Evolutionary conservation across 129 eudicot species (phyloP), one percentile per base, ranked within the genome.

Genomic region (Ambrosia artemisiifolia): DNA sequence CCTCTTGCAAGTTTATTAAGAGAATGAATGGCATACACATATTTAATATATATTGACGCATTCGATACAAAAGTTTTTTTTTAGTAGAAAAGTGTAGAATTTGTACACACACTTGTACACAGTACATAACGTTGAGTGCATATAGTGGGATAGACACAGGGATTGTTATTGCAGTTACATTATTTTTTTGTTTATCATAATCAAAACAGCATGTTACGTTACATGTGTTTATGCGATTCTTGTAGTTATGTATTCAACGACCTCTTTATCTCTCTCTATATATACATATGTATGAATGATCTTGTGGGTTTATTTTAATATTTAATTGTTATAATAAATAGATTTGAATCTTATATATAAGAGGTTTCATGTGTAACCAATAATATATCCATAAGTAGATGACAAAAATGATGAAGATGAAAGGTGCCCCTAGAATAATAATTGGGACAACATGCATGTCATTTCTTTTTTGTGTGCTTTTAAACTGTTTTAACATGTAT

Each of bases 381-480:
- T 47, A 28, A 13, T 38, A 55, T 18, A 55, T 51, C 34, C 36
- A 0, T 49, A 0, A 70, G 9, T 40, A 44, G 12, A 72, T 24
- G 46, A 57, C 67, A 71, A 28, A 56, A 42, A 7, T 34, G 38
- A 49, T 35, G 48, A 65, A 54, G 4, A 43, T 53, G 48, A 67
- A 75, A 53, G 59, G 42, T 36, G 42, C 42, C 42, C 42, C 42
- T 36, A 36, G 40, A 42, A 33, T 35, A 7, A 61, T 65, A 53
- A 75, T 53, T 51, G 66, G 57, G 44, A 24, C 50, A 65, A 47
- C 34, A 60, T 62, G 48, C 34, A 60, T 62, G 62, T 12, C 24
- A n/a, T 62, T 33, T 72, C 19, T n/a, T 64, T 10, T 20, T 18
- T 36, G 51, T 8, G 28, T 43, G 44, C 55, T 49, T 49, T 47